These are phyloP conservation scores for Metschnikowia cubensis DNA, from an alignment of 805 yeast genomes.

Conservation along the genomic window DNA sequence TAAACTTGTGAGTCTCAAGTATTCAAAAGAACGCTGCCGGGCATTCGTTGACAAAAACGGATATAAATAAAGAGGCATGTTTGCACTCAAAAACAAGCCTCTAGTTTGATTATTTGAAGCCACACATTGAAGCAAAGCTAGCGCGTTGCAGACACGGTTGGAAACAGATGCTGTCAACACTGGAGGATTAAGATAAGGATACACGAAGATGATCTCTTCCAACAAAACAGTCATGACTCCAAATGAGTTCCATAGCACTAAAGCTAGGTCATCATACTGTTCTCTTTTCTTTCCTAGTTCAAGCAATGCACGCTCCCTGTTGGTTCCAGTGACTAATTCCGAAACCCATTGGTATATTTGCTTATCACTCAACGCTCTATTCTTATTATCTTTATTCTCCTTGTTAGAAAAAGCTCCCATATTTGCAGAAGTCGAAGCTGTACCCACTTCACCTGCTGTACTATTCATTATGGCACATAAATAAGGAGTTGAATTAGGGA, in stretches of 20 bases:
- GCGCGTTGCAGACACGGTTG: conserved; percentile 91
- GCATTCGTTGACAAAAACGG: conserved; percentile 92
- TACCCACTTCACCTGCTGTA: conserved; percentile 5
- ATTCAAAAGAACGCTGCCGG: conserved; percentile 89
- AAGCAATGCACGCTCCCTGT: conserved; percentile 86
- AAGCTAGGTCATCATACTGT: conserved; percentile 88
- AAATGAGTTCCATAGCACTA: conserved; percentile 91
- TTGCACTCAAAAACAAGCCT: conserved; percentile 78
- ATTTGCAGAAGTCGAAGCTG: neutral
- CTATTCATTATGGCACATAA: conserved; percentile 4
- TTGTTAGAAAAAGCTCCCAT: neutral
- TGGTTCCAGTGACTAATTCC: conserved; percentile 85
- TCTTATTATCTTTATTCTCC: neutral
- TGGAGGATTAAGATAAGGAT: conserved; percentile 87
- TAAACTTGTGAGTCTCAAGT: conserved; percentile 82
- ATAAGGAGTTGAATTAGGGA: neutral
- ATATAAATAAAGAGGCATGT: conserved; percentile 85
- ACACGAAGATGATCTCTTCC: conserved; percentile 86
- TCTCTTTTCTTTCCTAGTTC: conserved; percentile 94
- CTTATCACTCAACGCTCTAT: conserved; percentile 51
- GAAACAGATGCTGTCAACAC: conserved; percentile 79
- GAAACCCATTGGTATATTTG: conserved; percentile 87
- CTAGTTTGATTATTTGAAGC: conserved; percentile 94
- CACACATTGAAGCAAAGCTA: conserved; percentile 92
- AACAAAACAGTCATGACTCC: conserved; percentile 92